Conservation (phyloP, 2,329 filamentous ascomycete species). For the Mariannaea elegans region DNA sequence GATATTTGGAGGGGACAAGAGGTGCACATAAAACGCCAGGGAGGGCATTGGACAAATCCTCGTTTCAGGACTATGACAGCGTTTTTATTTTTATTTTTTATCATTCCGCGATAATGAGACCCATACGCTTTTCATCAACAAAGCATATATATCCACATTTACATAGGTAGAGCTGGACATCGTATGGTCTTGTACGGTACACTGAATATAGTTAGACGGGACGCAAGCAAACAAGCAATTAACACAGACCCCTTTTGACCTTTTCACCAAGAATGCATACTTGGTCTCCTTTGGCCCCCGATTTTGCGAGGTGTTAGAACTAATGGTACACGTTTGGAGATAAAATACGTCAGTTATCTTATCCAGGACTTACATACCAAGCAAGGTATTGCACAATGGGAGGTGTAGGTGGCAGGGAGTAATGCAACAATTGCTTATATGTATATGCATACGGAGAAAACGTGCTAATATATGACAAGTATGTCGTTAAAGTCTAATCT, state of each 20-base stretch:
- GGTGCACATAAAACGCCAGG: not conserved
- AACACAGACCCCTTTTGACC: not conserved
- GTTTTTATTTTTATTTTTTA: not conserved
- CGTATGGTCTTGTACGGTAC: constrained; percentile 8
- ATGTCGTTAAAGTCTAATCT: too few relatives aligned
- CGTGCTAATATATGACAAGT: too few relatives aligned
- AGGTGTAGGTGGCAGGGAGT: too few relatives aligned
- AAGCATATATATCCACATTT: constrained; percentile 10
- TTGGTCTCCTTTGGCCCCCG: too few relatives aligned
- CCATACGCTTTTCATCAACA: not conserved
- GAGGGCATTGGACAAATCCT: not conserved
- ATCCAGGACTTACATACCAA: too few relatives aligned
- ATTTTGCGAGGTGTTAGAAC: too few relatives aligned
- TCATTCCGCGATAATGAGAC: constrained; percentile 17
- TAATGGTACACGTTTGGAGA: too few relatives aligned
- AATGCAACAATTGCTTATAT: too few relatives aligned
- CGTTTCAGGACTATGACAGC: constrained; percentile 1
- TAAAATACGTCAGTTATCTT: too few relatives aligned
- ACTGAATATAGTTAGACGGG: constrained; percentile 16
- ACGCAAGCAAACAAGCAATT: constrained; percentile 7
- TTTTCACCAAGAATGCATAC: not conserved
- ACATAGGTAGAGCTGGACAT: constrained; percentile 14
- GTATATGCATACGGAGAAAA: too few relatives aligned
- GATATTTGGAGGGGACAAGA: not conserved
- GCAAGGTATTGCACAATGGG: too few relatives aligned